Percentiles rank a stretch among this genome's conserved stretches.
phyloP scores from a whole-genome alignment of 305 asterid genomes.

The Stenogyne calaminthoides region DNA sequence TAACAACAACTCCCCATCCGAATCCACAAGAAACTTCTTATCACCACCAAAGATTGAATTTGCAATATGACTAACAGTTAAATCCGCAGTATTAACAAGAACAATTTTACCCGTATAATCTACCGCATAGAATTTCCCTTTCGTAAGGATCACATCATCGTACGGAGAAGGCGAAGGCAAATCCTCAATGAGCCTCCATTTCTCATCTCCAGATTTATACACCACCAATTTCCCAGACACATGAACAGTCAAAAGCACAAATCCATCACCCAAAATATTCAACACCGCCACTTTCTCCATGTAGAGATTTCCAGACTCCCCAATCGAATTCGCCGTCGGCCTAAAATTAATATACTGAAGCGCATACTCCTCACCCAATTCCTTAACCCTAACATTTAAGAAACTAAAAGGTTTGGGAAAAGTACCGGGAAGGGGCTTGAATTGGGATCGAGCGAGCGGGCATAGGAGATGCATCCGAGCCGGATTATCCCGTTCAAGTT shows the following conservation, averaged over 20 bases:
- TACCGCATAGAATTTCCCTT: constrained; percentile 63
- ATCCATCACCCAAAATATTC: constrained; percentile 34
- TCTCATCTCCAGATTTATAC: constrained; percentile 69
- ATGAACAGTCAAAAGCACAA: constrained; percentile 70
- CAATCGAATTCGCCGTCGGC: constrained; percentile 68
- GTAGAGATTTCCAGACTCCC: constrained; percentile 72
- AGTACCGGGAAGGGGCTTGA: constrained; percentile 48
- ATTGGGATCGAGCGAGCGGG: constrained; percentile 57
- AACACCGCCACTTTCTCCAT: constrained; percentile 77
- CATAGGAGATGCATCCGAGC: constrained; percentile 53
- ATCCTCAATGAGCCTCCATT: constrained; percentile 68
- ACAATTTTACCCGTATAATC: constrained; percentile 66
- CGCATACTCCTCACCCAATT: constrained; percentile 68
- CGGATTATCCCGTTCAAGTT: constrained; percentile 59
- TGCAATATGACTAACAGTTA: constrained; percentile 46
- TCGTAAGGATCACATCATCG: constrained; percentile 73
- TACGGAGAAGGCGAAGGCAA: constrained; percentile 48
- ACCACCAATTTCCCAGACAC: constrained; percentile 74
- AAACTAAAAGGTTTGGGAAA: constrained; percentile 63
- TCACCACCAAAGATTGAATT: constrained; percentile 64
- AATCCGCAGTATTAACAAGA: constrained; percentile 41
- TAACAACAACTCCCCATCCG: constrained; percentile 58
- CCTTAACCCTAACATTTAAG: constrained; percentile 47
- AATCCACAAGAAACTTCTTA: constrained; percentile 77
- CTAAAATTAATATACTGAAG: constrained; percentile 72